These are phyloP conservation scores for Agrostemma githago DNA, from an alignment of 148 eudicot genomes.

Conservation along the genomic window DNA sequence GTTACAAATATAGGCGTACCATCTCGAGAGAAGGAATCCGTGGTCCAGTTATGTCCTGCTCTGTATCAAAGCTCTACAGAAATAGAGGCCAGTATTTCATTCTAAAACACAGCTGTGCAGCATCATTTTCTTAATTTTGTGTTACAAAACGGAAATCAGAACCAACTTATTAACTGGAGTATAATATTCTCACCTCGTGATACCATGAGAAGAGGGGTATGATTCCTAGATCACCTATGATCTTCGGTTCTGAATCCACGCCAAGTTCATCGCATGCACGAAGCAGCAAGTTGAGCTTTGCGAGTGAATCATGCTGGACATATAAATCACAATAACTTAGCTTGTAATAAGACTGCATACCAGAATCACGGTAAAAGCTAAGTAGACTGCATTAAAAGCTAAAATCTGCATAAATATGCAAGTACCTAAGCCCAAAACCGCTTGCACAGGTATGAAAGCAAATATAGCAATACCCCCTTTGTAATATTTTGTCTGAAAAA, in stretches of 20 bases:
- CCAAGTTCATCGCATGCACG: constrained; percentile 48
- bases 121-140: constrained; percentile 2
- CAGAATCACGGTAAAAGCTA: background rate
- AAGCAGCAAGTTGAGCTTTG: constrained; percentile 48
- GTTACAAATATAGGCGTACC: constrained; percentile 46
- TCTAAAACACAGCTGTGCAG: background rate
- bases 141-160: constrained; percentile 10
- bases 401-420: background rate
- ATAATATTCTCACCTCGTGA: constrained; percentile 45
- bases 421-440: background rate
- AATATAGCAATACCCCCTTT: background rate
- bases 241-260: constrained; percentile 48
- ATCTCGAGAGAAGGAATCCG: constrained; percentile 57
- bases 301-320: constrained; percentile 50
- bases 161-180: background rate
- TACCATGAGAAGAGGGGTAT: constrained; percentile 69
- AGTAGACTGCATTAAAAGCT: background rate
- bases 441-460: constrained; percentile 3
- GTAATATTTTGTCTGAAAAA: background rate
- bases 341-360: background rate
- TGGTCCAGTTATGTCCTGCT: constrained; percentile 52
- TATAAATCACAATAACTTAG: background rate
- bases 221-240: constrained; percentile 51
- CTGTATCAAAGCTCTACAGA: constrained; percentile 59
- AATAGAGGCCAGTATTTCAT: constrained; percentile 7